phyloP scores from a whole-genome alignment of 768 basidiomycete genomes.

The Podaxis sp. region DNA sequence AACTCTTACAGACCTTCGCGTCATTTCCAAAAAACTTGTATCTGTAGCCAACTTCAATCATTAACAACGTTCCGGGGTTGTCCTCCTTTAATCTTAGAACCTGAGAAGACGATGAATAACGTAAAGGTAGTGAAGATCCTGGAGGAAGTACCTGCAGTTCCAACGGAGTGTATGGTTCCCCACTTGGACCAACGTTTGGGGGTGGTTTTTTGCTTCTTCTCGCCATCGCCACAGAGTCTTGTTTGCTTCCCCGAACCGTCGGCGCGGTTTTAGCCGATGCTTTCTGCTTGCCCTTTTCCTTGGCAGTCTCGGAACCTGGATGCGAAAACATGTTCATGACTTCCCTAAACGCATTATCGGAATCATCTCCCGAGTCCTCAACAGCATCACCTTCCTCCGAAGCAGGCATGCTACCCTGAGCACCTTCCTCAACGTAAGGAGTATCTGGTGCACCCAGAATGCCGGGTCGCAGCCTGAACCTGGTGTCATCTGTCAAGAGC shows the following conservation, averaged over 20 bases:
- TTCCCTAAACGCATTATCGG: constrained; percentile 42
- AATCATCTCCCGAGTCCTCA: constrained; percentile 22
- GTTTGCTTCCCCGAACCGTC: constrained; percentile 14
- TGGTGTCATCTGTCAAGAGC: constrained; percentile 43
- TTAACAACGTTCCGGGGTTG: constrained; percentile 61
- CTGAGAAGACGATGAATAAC: constrained; percentile 22
- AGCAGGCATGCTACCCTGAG: constrained; percentile 1
- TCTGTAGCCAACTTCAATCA: constrained; percentile 85
- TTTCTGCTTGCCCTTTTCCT: constrained; percentile 31
- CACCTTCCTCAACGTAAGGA: constrained; percentile 8
- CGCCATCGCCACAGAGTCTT: constrained; percentile 14
- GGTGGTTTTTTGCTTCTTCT: constrained; percentile 28
- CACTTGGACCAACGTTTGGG: constrained; percentile 57
- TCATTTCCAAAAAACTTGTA: constrained; percentile 82
- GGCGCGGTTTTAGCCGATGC: constrained; percentile 1
- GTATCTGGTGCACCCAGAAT: constrained; percentile 6
- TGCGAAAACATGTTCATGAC: constrained; percentile 44
- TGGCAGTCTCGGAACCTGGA: constrained; percentile 18
- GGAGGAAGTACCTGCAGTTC: constrained; percentile 54
- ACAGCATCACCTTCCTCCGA: constrained; percentile 16
- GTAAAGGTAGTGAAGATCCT: background rate
- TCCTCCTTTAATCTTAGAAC: constrained; percentile 56
- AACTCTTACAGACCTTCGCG: constrained; percentile 49
- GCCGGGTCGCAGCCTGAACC: constrained; percentile 23
- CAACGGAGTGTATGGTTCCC: constrained; percentile 68